Evolutionary conservation across 305 asterid species (phyloP).

Genomic region (Stenogyne calaminthoides): DNA sequence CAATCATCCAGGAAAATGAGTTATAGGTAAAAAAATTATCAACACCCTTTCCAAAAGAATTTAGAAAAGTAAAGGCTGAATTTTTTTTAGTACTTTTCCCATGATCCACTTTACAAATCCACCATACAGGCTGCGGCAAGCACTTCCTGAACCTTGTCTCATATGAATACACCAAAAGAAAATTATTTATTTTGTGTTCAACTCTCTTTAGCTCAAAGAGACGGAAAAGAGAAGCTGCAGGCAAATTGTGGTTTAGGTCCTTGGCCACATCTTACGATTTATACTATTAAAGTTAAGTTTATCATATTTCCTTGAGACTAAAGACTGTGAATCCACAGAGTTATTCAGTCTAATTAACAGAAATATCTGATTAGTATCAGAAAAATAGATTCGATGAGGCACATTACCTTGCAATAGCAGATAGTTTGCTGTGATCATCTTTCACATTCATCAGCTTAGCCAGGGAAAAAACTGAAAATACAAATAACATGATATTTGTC

Average conservation of each 20-base stretch:
- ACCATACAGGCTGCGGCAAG: conserved; percentile 93
- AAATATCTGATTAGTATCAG: not conserved
- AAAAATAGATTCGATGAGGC: conserved; percentile 1
- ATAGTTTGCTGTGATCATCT: conserved; percentile 81
- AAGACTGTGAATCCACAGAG: conserved; percentile 5
- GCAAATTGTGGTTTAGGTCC: not conserved
- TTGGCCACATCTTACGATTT: conserved; percentile 2
- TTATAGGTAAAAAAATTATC: too few relatives aligned
- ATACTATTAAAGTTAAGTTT: not conserved
- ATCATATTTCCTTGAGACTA: not conserved
- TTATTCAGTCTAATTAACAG: not conserved
- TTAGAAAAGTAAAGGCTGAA: conserved; percentile 8
- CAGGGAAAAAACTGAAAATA: too few relatives aligned
- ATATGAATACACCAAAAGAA: conserved; percentile 18
- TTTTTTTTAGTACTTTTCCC: conserved; percentile 75
- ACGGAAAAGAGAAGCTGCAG: not conserved
- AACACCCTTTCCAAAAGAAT: too few relatives aligned
- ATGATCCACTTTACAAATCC: conserved; percentile 99
- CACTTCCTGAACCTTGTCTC: conserved; percentile 83
- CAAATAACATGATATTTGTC: too few relatives aligned
- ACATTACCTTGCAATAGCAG: conserved; percentile 90
- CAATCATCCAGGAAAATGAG: too few relatives aligned
- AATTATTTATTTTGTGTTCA: not conserved
- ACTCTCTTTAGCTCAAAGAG: not conserved
- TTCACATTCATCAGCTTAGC: conserved; percentile 95